Evolutionary conservation across 202 grass and related monocot species (phyloP).

Genomic region (Musa balbisiana): DNA sequence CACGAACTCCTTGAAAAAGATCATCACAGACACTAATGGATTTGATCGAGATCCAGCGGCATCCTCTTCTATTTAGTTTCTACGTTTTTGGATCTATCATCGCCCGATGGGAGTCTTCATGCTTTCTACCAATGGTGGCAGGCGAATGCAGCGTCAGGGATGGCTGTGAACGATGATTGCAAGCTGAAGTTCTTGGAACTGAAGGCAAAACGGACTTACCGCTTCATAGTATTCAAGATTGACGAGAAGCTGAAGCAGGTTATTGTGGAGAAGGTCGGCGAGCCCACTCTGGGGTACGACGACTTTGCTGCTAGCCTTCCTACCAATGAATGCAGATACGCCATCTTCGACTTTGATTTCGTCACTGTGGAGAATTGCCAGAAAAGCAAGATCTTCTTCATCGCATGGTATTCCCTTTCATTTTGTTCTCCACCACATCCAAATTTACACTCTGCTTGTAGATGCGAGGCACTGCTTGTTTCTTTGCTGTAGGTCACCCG

Average conservation of each 20-base stretch:
- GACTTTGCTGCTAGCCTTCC: slow-evolving; percentile 40
- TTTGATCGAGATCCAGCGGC: neutral
- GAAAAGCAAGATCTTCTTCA: slow-evolving; percentile 60
- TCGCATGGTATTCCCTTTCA: slow-evolving; percentile 35
- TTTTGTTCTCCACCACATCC: neutral
- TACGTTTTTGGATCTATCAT: neutral
- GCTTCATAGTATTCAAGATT: slow-evolving; percentile 48
- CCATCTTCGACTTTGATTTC: slow-evolving; percentile 54
- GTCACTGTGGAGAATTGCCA: slow-evolving; percentile 40
- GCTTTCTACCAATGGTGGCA: neutral
- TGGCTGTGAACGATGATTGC: slow-evolving; percentile 44
- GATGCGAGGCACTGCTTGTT: slow-evolving; percentile 8
- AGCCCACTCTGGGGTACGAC: slow-evolving; percentile 30
- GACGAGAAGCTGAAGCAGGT: slow-evolving; percentile 39
- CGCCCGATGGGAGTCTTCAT: neutral
- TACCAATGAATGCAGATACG: slow-evolving; percentile 49
- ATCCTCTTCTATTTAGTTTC: neutral
- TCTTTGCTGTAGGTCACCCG: slow-evolving; percentile 37
- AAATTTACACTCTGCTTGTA: neutral
- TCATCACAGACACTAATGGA: too few relatives aligned
- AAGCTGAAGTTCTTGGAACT: slow-evolving; percentile 50
- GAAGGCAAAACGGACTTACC: slow-evolving; percentile 55
- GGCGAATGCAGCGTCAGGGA: slow-evolving; percentile 50
- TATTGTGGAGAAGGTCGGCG: slow-evolving; percentile 36
- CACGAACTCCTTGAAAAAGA: neutral